These are phyloP conservation scores for Penicillium salamii DNA, from an alignment of 495 filamentous ascomycete species.

Conservation along the genomic window DNA sequence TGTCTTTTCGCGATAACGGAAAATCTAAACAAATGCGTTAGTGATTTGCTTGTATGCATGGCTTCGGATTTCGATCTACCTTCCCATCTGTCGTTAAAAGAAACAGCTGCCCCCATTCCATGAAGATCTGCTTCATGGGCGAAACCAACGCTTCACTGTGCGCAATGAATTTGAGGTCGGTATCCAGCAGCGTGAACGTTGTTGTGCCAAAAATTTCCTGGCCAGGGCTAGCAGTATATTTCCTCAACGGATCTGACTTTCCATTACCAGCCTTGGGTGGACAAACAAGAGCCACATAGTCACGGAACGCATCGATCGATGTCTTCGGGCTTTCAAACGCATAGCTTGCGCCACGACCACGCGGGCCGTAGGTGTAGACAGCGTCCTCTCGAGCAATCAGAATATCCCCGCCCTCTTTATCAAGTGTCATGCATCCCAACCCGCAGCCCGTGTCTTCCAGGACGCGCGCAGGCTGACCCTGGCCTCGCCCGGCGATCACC, in stretches of 20 bases:
- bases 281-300: constrained; percentile 87
- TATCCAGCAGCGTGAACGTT: constrained; percentile 85
- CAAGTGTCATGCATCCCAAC: constrained; percentile 88
- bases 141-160: constrained; percentile 81
- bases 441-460: constrained; percentile 87
- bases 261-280: constrained; percentile 64
- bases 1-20: constrained; percentile 87
- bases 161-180: constrained; percentile 84
- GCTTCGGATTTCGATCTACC: no score
- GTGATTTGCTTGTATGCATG: background rate
- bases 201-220: constrained; percentile 78
- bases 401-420: constrained; percentile 74
- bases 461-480: constrained; percentile 82
- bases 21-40: constrained; percentile 53
- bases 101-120: constrained; percentile 89
- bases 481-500: constrained; percentile 79
- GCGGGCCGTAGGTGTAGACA: constrained; percentile 84
- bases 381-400: constrained; percentile 92
- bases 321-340: constrained; percentile 90
- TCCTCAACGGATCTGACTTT: constrained; percentile 50
- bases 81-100: constrained; percentile 87
- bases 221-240: constrained; percentile 64
- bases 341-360: constrained; percentile 81
- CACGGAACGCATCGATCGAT: constrained; percentile 73
- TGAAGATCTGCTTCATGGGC: constrained; percentile 74